These are phyloP conservation scores for Phytopythium oedochilum DNA, from an alignment of 352 stramenopile species.

Conservation along the genomic window DNA sequence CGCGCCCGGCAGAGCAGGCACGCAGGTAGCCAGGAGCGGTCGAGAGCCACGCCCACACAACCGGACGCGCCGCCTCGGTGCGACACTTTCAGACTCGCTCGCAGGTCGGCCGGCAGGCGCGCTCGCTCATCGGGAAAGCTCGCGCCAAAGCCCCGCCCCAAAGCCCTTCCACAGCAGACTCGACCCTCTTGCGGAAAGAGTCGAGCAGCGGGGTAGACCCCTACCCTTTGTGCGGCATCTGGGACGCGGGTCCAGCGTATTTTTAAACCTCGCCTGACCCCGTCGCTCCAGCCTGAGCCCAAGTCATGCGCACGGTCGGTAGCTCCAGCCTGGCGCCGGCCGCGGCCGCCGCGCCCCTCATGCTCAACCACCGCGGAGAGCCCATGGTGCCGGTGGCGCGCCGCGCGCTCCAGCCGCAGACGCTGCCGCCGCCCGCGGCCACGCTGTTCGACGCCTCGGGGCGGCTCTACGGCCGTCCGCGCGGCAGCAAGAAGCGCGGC, in stretches of 20 bases:
- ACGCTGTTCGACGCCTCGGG: conserved; percentile 1
- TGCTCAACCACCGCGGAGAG: conserved; percentile 37
- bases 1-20: too few relatives aligned
- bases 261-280: not conserved
- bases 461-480: not conserved
- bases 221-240: too few relatives aligned
- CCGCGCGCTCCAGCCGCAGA: conserved; percentile 4
- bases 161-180: too few relatives aligned
- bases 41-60: too few relatives aligned
- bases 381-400: conserved; percentile 25
- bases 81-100: too few relatives aligned
- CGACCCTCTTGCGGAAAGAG: too few relatives aligned
- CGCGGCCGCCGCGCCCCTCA: conserved; percentile 4
- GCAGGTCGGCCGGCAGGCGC: not conserved
- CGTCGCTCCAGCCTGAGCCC: not conserved
- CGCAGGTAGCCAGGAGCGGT: too few relatives aligned
- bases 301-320: not conserved
- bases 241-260: not conserved
- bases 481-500: conserved; percentile 14
- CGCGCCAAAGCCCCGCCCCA: too few relatives aligned
- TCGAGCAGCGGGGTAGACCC: too few relatives aligned
- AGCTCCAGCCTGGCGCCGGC: conserved; percentile 1
- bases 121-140: conserved; percentile 3
- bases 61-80: too few relatives aligned
- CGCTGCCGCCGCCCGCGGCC: not conserved